phyloP scores from a whole-genome alignment of 345 rosid genomes.

The Rhodamnia rubescens region DNA sequence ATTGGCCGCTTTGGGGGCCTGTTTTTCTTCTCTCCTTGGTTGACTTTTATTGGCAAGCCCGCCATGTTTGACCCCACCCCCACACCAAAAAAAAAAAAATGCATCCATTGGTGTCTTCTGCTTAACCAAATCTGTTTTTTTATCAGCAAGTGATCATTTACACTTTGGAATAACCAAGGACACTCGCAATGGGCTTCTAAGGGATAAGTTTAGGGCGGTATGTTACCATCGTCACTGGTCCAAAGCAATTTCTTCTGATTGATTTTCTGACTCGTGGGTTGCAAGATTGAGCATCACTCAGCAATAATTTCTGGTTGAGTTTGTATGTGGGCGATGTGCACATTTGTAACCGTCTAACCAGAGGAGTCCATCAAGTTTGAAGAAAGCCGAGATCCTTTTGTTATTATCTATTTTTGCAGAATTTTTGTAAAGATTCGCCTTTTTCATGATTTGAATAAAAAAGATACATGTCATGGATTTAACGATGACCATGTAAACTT shows the following conservation, averaged over 20 bases:
- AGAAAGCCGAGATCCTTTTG: background rate
- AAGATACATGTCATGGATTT: background rate
- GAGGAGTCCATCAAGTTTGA: accelerated
- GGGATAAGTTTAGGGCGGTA: too few relatives aligned
- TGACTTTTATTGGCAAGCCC: background rate
- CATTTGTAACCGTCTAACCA: background rate
- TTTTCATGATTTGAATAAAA: background rate
- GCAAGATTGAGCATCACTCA: too few relatives aligned
- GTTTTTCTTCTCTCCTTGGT: background rate
- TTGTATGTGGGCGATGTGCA: too few relatives aligned
- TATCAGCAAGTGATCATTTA: background rate
- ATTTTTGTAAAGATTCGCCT: background rate
- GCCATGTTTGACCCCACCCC: background rate
- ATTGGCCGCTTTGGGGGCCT: background rate
- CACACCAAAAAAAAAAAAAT: background rate
- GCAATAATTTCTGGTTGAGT: too few relatives aligned
- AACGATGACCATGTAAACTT: background rate
- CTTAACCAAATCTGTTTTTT: background rate
- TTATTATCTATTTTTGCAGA: accelerated
- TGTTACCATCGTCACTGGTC: too few relatives aligned
- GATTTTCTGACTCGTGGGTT: too few relatives aligned
- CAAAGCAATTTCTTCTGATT: too few relatives aligned
- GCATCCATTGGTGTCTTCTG: background rate
- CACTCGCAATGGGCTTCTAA: too few relatives aligned
- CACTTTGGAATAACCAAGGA: too few relatives aligned